A percentile compares a stretch with the other conserved stretches of the same genome.
phyloP scores from a whole-genome alignment of 768 basidiomycete genomes.

The Cyathus striatus region DNA sequence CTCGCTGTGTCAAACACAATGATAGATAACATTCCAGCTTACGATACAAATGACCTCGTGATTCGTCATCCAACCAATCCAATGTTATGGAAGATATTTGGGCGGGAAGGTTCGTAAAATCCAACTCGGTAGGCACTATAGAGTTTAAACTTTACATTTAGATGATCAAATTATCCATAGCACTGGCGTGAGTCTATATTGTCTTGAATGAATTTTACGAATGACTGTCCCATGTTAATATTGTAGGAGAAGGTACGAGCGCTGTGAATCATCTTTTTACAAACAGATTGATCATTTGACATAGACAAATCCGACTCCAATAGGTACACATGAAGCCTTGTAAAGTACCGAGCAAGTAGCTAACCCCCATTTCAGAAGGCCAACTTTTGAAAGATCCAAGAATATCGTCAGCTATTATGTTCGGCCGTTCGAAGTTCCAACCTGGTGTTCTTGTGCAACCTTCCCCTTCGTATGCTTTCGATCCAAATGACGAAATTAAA shows the following conservation, averaged over 20 bases:
- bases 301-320: not conserved
- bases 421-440: not conserved
- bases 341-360: not conserved
- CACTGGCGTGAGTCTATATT: no score
- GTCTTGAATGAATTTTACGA: not conserved
- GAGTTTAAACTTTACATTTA: not conserved
- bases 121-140: not conserved
- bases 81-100: not conserved
- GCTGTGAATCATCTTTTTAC: not conserved
- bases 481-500: not conserved
- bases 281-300: not conserved
- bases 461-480: not conserved
- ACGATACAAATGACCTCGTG: no score
- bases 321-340: not conserved
- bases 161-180: not conserved
- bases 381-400: not conserved
- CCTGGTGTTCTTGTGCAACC: not conserved
- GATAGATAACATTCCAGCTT: no score
- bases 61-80: not conserved
- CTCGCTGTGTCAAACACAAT: no score
- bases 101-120: not conserved
- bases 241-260: no score
- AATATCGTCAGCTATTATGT: not conserved
- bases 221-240: not conserved
- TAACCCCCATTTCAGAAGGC: not conserved